A percentile compares a stretch with the other conserved stretches of the same genome.
These are phyloP conservation scores for Pterocarpus santalinus DNA, from an alignment of 306 rosid species.

Conservation along the genomic window DNA sequence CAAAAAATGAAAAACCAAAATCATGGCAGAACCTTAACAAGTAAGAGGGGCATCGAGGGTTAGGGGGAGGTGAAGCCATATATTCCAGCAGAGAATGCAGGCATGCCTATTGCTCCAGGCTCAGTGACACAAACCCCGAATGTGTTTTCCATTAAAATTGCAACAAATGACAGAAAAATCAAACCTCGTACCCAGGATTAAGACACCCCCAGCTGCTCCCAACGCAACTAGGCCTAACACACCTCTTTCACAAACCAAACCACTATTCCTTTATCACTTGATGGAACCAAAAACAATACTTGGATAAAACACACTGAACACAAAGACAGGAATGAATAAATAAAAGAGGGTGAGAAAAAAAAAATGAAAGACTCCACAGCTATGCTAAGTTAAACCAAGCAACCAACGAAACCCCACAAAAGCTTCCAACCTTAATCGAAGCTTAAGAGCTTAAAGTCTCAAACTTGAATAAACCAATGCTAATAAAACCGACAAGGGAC, in stretches of 20 bases:
- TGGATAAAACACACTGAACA: slow-evolving; percentile 7
- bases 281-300: slow-evolving; percentile 22
- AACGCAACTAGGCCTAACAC: slow-evolving; percentile 27
- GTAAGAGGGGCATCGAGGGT: slow-evolving; percentile 15
- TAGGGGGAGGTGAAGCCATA: not conserved
- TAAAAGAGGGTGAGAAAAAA: slow-evolving; percentile 14
- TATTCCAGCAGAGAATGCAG: slow-evolving; percentile 16
- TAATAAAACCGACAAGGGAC: slow-evolving; percentile 42
- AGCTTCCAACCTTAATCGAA: slow-evolving; percentile 36
- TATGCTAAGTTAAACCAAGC: slow-evolving; percentile 25
- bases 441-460: not conserved
- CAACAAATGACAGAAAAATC: slow-evolving; percentile 38
- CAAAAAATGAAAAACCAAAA: not conserved
- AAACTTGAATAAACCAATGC: slow-evolving; percentile 22
- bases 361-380: not conserved
- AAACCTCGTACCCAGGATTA: slow-evolving; percentile 26
- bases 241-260: slow-evolving; percentile 35
- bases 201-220: not conserved
- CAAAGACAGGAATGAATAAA: not conserved
- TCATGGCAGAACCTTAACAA: slow-evolving; percentile 27
- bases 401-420: slow-evolving; percentile 35
- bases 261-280: slow-evolving; percentile 24
- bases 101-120: slow-evolving; percentile 16
- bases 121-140: slow-evolving; percentile 38
- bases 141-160: not conserved